Conservation (phyloP, 495 filamentous ascomycete genomes). For the Lasiosphaeris hirsuta region DNA sequence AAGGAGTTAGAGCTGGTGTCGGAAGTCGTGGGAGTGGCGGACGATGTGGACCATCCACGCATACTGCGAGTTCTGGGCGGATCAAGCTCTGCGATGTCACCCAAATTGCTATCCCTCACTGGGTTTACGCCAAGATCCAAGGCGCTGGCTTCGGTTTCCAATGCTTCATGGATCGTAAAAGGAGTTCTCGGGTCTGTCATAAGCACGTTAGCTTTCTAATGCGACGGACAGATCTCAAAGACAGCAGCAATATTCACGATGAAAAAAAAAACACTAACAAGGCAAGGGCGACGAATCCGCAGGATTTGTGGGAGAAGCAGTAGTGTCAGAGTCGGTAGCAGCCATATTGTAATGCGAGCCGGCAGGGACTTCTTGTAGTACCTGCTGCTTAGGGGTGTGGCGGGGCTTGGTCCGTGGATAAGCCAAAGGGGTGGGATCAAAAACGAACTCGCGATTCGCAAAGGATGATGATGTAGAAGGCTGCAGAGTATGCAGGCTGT, state of each 20-base stretch:
- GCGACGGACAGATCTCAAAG: not conserved
- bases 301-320: conserved; percentile 6
- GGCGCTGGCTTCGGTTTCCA: not conserved
- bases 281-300: conserved; percentile 12
- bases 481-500: conserved; percentile 30
- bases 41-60: conserved; percentile 41
- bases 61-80: conserved; percentile 32
- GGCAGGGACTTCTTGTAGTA: not conserved
- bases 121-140: not conserved
- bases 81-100: conserved; percentile 21
- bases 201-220: not conserved
- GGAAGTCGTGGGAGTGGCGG: conserved; percentile 36
- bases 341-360: not conserved
- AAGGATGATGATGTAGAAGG: conserved; percentile 21
- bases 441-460: conserved; percentile 14
- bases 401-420: conserved; percentile 15
- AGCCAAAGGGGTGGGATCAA: conserved; percentile 15
- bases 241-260: not conserved
- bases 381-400: not conserved
- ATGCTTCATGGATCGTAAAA: conserved; percentile 6
- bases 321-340: conserved; percentile 11
- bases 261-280: conserved; percentile 18
- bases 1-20: conserved; percentile 39
- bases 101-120: not conserved
- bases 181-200: conserved; percentile 1